These are phyloP conservation scores for Magnusiomyces paraingens DNA, from an alignment of 1,139 yeast genomes.

Conservation along the genomic window DNA sequence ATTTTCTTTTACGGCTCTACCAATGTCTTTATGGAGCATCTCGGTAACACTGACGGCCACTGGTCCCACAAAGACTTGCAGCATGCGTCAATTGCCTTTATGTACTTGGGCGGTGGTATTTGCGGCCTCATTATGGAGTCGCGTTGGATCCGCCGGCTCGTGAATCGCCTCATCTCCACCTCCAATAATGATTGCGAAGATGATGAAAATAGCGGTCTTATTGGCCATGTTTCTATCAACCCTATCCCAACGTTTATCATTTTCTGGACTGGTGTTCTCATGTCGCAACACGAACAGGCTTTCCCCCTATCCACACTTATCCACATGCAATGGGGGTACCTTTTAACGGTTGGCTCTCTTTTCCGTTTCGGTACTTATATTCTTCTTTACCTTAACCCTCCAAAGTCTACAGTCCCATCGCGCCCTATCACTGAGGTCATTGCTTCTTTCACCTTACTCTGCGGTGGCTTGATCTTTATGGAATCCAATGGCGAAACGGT, in stretches of 20 bases:
- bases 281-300: constrained; percentile 92
- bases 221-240: constrained; percentile 39
- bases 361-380: constrained; percentile 67
- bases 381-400: constrained; percentile 49
- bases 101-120: constrained; percentile 86
- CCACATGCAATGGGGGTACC: constrained; percentile 88
- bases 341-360: constrained; percentile 70
- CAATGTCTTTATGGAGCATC: constrained; percentile 83
- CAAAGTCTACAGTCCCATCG: constrained; percentile 41
- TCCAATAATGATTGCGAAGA: constrained; percentile 16
- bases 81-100: constrained; percentile 91
- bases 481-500: constrained; percentile 83
- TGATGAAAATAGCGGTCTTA: constrained; percentile 20
- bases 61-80: constrained; percentile 94
- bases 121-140: constrained; percentile 81
- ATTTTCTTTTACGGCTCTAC: constrained; percentile 85
- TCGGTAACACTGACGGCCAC: constrained; percentile 63
- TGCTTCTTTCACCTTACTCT: constrained; percentile 65
- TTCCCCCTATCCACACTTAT: constrained; percentile 66
- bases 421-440: constrained; percentile 82
- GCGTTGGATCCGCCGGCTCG: constrained; percentile 36
- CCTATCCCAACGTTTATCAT: constrained; percentile 91
- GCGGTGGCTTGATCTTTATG: constrained; percentile 91
- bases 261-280: constrained; percentile 94
- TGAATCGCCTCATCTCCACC: constrained; percentile 17